A percentile compares a stretch with the other conserved stretches of the same genome.
These are phyloP conservation scores for Penicillium griseofulvum DNA, from an alignment of 2,329 filamentous ascomycete species.

Conservation along the genomic window DNA sequence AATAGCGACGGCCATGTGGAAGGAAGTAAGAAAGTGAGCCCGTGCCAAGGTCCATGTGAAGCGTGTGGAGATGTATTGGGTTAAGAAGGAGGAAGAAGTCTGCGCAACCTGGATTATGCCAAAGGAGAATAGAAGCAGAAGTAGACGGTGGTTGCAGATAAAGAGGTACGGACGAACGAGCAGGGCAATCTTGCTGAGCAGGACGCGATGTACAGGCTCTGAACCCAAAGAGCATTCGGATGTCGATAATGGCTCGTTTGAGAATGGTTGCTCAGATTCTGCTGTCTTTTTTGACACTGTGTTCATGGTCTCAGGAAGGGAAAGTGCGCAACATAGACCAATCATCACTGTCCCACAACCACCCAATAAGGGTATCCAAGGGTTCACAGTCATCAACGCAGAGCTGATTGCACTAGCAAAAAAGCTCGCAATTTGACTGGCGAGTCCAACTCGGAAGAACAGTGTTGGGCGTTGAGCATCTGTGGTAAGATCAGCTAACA, in stretches of 20 bases:
- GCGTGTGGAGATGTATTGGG: not conserved
- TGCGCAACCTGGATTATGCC: not conserved
- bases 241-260: not conserved
- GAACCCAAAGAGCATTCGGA: not conserved
- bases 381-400: not conserved
- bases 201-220: not conserved
- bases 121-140: not conserved
- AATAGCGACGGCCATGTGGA: not conserved
- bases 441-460: not conserved
- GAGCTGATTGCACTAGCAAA: not conserved
- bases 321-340: not conserved
- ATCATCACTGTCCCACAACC: not conserved
- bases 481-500: not conserved
- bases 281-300: not conserved
- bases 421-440: not conserved
- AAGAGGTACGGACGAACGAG: not conserved
- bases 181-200: not conserved
- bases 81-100: not conserved
- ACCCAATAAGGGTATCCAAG: not conserved
- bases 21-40: not conserved
- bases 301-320: not conserved
- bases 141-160: not conserved
- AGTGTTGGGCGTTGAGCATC: not conserved
- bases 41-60: not conserved
- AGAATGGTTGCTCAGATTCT: not conserved